A percentile compares a stretch with the other conserved stretches of the same genome.
Evolutionary conservation across 768 basidiomycete species (phyloP).

Genomic region (Phanerodontia chrysosporium): DNA sequence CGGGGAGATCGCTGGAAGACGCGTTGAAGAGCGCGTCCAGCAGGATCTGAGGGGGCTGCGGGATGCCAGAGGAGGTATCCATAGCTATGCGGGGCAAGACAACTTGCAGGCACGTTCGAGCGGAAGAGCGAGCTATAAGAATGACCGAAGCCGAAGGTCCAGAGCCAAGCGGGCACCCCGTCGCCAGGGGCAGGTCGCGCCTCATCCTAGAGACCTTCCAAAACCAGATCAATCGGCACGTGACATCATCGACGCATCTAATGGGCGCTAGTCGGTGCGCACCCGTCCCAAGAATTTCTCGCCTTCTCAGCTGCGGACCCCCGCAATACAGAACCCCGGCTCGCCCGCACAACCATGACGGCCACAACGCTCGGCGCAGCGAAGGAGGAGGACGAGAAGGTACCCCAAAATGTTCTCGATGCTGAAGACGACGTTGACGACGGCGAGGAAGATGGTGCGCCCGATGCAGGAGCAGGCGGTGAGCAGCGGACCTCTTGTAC

Average conservation of each 20-base stretch:
- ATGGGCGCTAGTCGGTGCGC: not conserved
- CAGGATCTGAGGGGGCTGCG: conserved; percentile 12
- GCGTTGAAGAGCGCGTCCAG: conserved; percentile 9
- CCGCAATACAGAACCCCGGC: not conserved
- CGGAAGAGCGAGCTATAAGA: not conserved
- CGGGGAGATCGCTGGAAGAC: not conserved
- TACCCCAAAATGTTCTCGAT: conserved; percentile 17
- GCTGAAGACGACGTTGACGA: conserved; percentile 24
- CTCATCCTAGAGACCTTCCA: not conserved
- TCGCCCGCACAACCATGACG: no score
- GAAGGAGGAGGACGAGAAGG: conserved; percentile 17
- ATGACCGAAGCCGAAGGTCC: not conserved
- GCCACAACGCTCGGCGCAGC: not conserved
- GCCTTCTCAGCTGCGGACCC: not conserved
- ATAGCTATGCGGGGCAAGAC: not conserved
- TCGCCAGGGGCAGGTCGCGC: not conserved
- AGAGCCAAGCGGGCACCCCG: not conserved
- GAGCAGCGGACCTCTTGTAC: conserved; percentile 1
- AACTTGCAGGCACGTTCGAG: not conserved
- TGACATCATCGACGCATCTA: not conserved
- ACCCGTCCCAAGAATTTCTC: conserved; percentile 8
- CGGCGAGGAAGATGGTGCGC: conserved; percentile 23
- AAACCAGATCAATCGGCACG: not conserved
- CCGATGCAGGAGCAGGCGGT: conserved; percentile 21
- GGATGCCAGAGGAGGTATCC: not conserved